Conservation (phyloP, 345 rosid genomes). For the Lenwebbia sp. region DNA sequence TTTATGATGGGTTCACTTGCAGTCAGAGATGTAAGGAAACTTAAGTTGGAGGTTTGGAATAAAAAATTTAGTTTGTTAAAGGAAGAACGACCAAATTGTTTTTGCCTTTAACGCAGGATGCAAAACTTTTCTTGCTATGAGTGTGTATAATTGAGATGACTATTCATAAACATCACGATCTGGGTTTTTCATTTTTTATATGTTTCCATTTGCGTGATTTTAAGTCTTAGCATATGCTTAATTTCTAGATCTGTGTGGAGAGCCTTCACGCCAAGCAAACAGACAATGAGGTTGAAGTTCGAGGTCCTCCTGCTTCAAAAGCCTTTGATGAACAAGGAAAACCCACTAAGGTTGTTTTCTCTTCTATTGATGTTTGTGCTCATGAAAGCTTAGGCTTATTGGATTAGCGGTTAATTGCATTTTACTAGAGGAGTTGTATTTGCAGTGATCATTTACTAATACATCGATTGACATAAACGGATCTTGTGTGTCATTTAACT, state of each 20-base stretch:
- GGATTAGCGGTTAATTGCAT: neutral
- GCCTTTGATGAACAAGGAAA: slow-evolving; percentile 83
- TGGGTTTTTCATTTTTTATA: neutral
- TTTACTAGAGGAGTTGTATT: neutral
- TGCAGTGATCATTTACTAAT: neutral
- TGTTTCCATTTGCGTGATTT: neutral
- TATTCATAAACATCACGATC: neutral
- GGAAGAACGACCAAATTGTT: neutral
- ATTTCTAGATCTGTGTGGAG: slow-evolving; percentile 53
- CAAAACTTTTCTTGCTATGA: neutral
- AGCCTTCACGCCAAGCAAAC: slow-evolving; percentile 64
- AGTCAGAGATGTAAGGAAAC: neutral
- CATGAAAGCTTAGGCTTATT: neutral
- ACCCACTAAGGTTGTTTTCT: slow-evolving; percentile 68
- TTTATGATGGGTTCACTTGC: neutral
- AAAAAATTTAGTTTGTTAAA: neutral
- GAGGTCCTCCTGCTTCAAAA: slow-evolving; percentile 93
- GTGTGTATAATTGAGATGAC: neutral
- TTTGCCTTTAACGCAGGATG: neutral
- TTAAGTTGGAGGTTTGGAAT: neutral
- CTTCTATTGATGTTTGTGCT: neutral
- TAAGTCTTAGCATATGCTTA: neutral
- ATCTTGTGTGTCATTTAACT: neutral
- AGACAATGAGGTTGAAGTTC: slow-evolving; percentile 67
- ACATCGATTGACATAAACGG: neutral